Conservation (phyloP, 441 rosid genomes). For the Pelargonium fulgidum region DNA sequence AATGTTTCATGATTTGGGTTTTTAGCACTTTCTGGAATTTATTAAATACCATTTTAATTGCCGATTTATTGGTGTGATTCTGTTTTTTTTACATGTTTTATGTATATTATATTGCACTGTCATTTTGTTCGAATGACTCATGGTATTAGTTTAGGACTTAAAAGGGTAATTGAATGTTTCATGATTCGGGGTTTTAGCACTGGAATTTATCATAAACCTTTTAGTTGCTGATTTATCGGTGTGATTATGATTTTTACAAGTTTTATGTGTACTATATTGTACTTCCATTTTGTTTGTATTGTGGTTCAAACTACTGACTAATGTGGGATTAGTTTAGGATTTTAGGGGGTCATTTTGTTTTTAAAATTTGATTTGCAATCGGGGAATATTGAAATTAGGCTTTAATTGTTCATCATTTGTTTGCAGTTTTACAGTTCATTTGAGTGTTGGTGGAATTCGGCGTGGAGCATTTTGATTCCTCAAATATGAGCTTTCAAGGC, state of each 20-base stretch:
- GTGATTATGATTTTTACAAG: neutral
- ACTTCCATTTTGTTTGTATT: neutral
- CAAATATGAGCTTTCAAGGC: constrained; percentile 51
- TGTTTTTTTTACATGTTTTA: neutral
- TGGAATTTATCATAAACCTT: neutral
- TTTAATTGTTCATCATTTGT: neutral
- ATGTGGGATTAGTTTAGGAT: too few relatives aligned
- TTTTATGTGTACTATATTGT: too few relatives aligned
- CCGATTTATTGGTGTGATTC: neutral
- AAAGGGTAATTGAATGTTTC: neutral
- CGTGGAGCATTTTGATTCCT: neutral
- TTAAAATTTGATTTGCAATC: too few relatives aligned
- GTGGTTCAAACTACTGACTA: neutral
- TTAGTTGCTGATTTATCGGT: neutral
- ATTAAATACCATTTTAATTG: neutral
- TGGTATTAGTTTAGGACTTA: too few relatives aligned
- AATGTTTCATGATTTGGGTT: neutral
- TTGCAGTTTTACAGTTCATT: neutral
- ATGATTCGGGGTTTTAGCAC: neutral
- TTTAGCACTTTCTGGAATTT: neutral
- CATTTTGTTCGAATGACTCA: neutral
- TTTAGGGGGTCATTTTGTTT: too few relatives aligned
- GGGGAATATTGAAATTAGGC: constrained; percentile 9
- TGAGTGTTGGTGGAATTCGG: constrained; percentile 3
- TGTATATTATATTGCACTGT: too few relatives aligned